Percentiles rank a stretch among this genome's conserved stretches.
These are phyloP conservation scores for Saitozyma sp. DNA, from an alignment of 768 basidiomycete species.

Conservation along the genomic window DNA sequence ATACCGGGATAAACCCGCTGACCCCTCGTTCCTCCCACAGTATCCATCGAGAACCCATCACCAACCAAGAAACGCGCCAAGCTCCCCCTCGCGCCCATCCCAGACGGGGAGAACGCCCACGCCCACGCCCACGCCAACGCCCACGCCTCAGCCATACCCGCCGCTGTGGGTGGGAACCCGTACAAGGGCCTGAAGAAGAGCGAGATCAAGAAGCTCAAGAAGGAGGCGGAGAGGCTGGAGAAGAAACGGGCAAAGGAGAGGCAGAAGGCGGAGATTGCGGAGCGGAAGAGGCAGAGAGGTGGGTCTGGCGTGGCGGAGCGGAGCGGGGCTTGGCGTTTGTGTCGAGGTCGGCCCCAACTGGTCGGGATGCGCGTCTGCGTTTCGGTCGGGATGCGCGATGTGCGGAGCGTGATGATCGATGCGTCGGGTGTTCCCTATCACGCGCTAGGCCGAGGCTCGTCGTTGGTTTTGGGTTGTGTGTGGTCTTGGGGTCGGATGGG, in stretches of 20 bases:
- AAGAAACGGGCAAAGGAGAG: constrained; percentile 64
- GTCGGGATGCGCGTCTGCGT: no score
- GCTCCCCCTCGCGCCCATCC: background rate
- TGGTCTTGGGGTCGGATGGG: no score
- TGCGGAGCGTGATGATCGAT: no score
- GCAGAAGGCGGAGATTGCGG: constrained; percentile 62
- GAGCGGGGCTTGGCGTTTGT: background rate
- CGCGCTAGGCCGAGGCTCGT: no score
- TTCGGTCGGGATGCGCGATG: no score
- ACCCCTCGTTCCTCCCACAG: background rate
- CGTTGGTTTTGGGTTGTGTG: no score
- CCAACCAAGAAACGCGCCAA: constrained; percentile 54
- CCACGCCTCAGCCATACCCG: background rate
- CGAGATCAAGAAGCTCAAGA: constrained; percentile 76
- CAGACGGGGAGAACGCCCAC: no score
- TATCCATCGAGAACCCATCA: constrained; percentile 11
- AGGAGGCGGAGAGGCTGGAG: constrained; percentile 65
- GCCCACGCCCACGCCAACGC: no score
- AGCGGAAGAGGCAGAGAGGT: constrained; percentile 68
- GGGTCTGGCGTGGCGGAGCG: constrained; percentile 3
- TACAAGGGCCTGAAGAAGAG: constrained; percentile 43
- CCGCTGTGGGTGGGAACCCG: constrained; percentile 2
- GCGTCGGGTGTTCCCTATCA: no score
- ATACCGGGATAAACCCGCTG: no score
- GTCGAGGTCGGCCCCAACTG: no score